Evolutionary conservation across 176 grass and related monocot genomes (phyloP), one percentile per base, ranked within the genome.

Genomic region (Raddia guianensis): DNA sequence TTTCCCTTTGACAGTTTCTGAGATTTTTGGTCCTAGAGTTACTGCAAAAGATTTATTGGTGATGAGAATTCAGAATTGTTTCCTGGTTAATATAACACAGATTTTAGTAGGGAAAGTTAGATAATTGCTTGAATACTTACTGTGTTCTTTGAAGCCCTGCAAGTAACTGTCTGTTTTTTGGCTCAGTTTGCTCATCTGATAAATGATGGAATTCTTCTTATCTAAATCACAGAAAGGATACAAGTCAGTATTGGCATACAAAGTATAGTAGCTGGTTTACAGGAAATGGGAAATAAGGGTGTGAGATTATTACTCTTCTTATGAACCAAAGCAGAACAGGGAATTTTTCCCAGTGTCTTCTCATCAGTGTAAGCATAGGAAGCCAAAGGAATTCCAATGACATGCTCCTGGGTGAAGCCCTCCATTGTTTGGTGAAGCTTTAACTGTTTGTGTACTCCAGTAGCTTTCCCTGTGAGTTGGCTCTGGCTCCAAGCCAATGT

Each of bases 1-100:
- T 82, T 92, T 95, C 18, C 90, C 90, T 71, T 88, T 92, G 58
- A 92, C 75, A 64, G 85, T 95, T 90, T 88, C 85, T 50, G 90
- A 86, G 62, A 95, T 3, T 21, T 95, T 95, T 9, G 84, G 70
- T 40, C 90, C 90, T 49, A 95, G 49, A 19, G 68, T 90, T 53
- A 87, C 89, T 90, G 93, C 88, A 91, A 83, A 91, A 83, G 3
- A 81, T 58, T 9, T 12, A 32, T 68, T 44, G 52, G 49, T 46
- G 49, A 66, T 68, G 43, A 79, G 63, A 65, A 49, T 2, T 68
- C 33, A 79, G 63, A 65, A 49, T 2, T 64, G 60, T 46, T 59
- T 1, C 7, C 40, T 20, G 16, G 9, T 68, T 37, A 47, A 47
- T 55, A 40, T 53, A 72, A 72, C 55, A 86, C 57, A 59, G 49